Conservation (phyloP, 208 protist species). For the Leptomonas pyrrhocoris region DNA sequence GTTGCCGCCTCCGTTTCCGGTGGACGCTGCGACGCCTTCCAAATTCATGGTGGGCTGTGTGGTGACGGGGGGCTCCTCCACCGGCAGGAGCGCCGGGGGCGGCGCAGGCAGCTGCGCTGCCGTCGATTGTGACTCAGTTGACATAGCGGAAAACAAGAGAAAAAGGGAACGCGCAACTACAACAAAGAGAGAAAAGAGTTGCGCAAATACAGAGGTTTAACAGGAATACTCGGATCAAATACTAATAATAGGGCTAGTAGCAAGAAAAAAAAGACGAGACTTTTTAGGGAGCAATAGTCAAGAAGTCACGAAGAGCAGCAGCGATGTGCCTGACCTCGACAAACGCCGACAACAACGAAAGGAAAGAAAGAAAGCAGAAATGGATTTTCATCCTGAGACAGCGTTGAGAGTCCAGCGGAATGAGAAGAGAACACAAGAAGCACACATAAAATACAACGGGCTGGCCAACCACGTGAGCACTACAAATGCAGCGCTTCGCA, state of each 20-base stretch:
- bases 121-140: not conserved
- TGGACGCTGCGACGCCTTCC: not conserved
- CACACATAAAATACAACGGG: too few relatives aligned
- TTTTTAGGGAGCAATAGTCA: not conserved
- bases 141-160: conserved; percentile 10
- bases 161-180: not conserved
- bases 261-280: not conserved
- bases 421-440: too few relatives aligned
- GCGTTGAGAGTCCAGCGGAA: too few relatives aligned
- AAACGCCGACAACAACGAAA: not conserved
- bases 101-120: conserved; percentile 11
- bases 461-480: too few relatives aligned
- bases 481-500: too few relatives aligned
- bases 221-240: not conserved
- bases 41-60: conserved; percentile 23
- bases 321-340: not conserved
- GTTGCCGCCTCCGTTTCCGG: conserved; percentile 2
- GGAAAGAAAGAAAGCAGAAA: not conserved
- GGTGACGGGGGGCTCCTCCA: conserved; percentile 20
- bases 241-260: not conserved
- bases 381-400: too few relatives aligned
- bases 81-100: conserved; percentile 30
- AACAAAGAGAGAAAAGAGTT: conserved; percentile 8
- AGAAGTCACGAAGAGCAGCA: not conserved
- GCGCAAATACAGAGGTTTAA: not conserved